Percentiles rank a stretch among this genome's conserved stretches.
Evolutionary conservation across 495 filamentous ascomycete genomes (phyloP).

Genomic region (Aspergillus funiculosus): DNA sequence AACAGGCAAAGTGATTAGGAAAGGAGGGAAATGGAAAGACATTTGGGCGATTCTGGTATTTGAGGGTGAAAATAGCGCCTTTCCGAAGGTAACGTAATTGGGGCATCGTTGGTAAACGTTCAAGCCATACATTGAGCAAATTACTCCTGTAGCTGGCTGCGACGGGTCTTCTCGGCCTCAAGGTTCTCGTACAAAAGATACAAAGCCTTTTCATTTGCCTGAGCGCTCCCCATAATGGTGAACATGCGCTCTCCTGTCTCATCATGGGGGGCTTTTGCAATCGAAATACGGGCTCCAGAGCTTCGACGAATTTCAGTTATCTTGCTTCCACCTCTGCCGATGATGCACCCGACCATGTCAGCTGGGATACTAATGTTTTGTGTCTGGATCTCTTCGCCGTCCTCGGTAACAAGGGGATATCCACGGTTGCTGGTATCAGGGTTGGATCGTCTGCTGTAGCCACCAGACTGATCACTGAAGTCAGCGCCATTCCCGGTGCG

Average conservation of each 20-base stretch:
- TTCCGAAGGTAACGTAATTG: constrained; percentile 4
- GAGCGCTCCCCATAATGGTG: constrained; percentile 91
- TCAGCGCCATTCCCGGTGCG: constrained; percentile 95
- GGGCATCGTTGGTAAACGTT: not conserved
- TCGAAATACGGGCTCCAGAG: constrained; percentile 94
- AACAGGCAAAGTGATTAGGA: constrained; percentile 34
- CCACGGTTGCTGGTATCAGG: constrained; percentile 67
- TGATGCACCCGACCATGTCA: constrained; percentile 99
- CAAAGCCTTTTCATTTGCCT: constrained; percentile 88
- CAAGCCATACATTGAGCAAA: constrained; percentile 1
- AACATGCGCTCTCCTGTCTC: constrained; percentile 99
- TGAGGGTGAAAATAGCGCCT: constrained; percentile 1
- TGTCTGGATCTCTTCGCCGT: constrained; percentile 95
- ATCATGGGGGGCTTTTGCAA: constrained; percentile 96
- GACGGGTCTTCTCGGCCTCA: constrained; percentile 95
- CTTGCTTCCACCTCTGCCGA: constrained; percentile 87
- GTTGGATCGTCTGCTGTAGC: constrained; percentile 70
- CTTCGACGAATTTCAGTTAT: constrained; percentile 96
- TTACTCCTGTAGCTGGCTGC: constrained; percentile 76
- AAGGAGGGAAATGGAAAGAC: constrained; percentile 11
- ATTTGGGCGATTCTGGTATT: constrained; percentile 11
- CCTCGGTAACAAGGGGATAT: constrained; percentile 80
- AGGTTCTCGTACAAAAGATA: constrained; percentile 98
- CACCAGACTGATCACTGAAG: constrained; percentile 74
- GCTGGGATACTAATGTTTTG: constrained; percentile 99